Base-by-base conservation (phyloP, 1,139 yeast species). In the Magnusiomyces fungicola region DNA sequence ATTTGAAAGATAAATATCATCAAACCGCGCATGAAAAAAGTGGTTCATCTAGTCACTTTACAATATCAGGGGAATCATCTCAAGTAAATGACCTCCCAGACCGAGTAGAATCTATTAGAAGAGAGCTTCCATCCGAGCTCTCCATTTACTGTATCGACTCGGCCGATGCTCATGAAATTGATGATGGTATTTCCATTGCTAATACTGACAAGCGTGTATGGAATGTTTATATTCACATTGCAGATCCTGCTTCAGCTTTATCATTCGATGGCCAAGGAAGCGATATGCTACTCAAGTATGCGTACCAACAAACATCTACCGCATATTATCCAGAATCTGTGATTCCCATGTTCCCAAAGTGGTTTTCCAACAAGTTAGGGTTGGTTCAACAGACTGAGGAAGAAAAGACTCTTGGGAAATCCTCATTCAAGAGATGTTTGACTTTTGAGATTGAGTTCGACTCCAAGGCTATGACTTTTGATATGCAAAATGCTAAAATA, bases 101-200 rank as follows among this genome's bases (percentile, higher is more conserved):
- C 39, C 37, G 22, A 18, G 48, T 23, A 50, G 58, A 29, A 24
- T 46, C 23, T 48, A 40, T 30, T 37, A 64, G 84, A 55, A 60
- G 58, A 33, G 69, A 69, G 25, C 75, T 71, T 53, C 34, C 32
- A 18, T 14, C n/a, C 9, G 61, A 69, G 12, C 66, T 75, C 36
- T 77, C 82, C 0, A 81, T 90, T 0, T 92, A 81, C 62, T 89
- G 97, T 66, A 89, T 92, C 52, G 98, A 92, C 66, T 76, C 83
- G 2, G 79, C 73, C 12, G 75, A 74, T 41, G 96, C 97, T 0
- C 83, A 84, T 58, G 98, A 92, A 65, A 85, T 92, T 54, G 98
- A 92, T 65, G 98, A 92, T 65, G 98, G 97, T 43, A 74, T 92
- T 25, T 80, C 96, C 0, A 68, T 92, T 19, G 70, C 70, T 37